A percentile compares a stretch with the other conserved stretches of the same genome.
phyloP scores from a whole-genome alignment of 164 flowering plant genomes.

The Houttuynia cordata region DNA sequence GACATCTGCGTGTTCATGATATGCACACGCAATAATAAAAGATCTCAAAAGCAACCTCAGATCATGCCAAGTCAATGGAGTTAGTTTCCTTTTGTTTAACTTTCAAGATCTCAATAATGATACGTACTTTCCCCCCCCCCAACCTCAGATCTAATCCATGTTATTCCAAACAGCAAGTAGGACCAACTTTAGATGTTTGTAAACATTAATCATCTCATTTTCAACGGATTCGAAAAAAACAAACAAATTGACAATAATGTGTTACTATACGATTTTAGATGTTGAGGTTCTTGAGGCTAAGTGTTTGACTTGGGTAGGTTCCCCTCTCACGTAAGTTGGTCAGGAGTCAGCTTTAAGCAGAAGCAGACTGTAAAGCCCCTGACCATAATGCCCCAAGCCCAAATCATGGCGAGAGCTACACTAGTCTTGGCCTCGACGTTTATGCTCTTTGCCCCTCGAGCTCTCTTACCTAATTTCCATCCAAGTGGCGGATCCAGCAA shows the following conservation, averaged over 20 bases:
- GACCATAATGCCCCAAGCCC: not conserved
- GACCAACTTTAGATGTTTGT: not conserved
- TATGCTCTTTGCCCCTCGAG: not conserved
- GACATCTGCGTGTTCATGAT: not conserved
- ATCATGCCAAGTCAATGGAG: not conserved
- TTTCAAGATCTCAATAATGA: not conserved
- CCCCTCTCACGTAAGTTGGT: not conserved
- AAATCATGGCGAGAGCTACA: conserved; percentile 1
- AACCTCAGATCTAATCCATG: too few relatives aligned
- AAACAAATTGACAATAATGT: too few relatives aligned
- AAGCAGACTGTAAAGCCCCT: not conserved
- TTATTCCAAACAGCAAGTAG: not conserved
- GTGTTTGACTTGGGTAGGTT: not conserved
- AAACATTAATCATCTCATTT: too few relatives aligned
- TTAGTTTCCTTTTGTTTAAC: not conserved
- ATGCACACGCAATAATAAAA: not conserved
- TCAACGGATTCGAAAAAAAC: too few relatives aligned
- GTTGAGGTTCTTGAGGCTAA: too few relatives aligned
- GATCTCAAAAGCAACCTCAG: not conserved
- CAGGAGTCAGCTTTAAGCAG: not conserved
- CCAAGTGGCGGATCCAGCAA: not conserved
- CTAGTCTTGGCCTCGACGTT: not conserved
- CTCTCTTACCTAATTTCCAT: not conserved
- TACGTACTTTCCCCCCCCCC: not conserved
- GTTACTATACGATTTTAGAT: too few relatives aligned